Percentiles rank a stretch among this genome's conserved stretches.
phyloP scores from a whole-genome alignment of 2,329 filamentous ascomycete genomes.

The Thelonectria rubi region DNA sequence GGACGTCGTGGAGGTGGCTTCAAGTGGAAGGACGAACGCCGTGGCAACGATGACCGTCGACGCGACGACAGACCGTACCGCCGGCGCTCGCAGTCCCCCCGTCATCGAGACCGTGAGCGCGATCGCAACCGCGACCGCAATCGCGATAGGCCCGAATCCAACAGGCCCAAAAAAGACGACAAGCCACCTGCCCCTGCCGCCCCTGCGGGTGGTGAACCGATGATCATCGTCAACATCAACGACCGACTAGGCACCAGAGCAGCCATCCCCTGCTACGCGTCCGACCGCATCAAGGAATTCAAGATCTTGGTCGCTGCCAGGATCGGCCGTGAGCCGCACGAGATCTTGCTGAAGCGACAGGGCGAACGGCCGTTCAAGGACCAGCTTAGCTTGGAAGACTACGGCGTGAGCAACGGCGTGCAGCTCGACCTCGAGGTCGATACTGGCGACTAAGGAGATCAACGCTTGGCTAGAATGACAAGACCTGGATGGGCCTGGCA shows the following conservation, averaged over 20 bases:
- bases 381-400: constrained; percentile 85
- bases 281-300: constrained; percentile 84
- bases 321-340: constrained; percentile 87
- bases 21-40: constrained; percentile 41
- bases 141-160: constrained; percentile 37
- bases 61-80: constrained; percentile 36
- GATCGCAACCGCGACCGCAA: constrained; percentile 31
- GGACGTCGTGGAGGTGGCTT: constrained; percentile 37
- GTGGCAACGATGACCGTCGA: constrained; percentile 33
- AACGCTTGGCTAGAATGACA: background rate
- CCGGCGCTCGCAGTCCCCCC: constrained; percentile 36
- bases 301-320: constrained; percentile 91
- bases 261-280: constrained; percentile 86
- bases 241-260: constrained; percentile 97
- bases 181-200: constrained; percentile 37
- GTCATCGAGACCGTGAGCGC: constrained; percentile 31
- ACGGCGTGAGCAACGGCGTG: constrained; percentile 92
- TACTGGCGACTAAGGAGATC: constrained; percentile 61
- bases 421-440: constrained; percentile 71
- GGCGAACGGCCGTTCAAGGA: constrained; percentile 96
- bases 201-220: constrained; percentile 66
- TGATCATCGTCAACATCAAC: constrained; percentile 95
- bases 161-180: constrained; percentile 52
- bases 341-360: constrained; percentile 92
- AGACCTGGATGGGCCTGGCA: no score